Conservation (phyloP, 1,139 yeast species). For the Meyerozyma elateridarum region DNA sequence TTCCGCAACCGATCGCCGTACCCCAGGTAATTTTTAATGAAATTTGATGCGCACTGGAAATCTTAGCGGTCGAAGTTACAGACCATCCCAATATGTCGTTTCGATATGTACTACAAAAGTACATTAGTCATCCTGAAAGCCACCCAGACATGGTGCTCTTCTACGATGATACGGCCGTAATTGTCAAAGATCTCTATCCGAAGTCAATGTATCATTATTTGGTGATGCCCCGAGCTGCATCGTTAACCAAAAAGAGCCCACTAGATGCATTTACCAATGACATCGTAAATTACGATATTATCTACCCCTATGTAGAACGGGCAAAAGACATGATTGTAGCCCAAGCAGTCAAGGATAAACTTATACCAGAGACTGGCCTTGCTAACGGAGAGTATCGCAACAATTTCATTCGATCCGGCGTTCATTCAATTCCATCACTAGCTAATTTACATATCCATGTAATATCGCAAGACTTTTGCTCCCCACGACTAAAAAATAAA, state of each 20-base stretch:
- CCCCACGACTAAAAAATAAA: constrained; percentile 51
- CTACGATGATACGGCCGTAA: constrained; percentile 49
- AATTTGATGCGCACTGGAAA: too few species aligned
- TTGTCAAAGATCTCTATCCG: constrained; percentile 60
- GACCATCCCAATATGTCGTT: too few species aligned
- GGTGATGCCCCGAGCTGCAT: constrained; percentile 49
- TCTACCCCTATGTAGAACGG: constrained; percentile 36
- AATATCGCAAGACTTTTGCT: constrained; percentile 58
- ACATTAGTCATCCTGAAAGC: constrained; percentile 27
- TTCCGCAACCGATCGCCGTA: too few species aligned
- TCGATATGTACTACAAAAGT: constrained; percentile 28
- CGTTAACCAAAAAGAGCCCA: constrained; percentile 47
- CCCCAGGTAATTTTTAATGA: too few species aligned
- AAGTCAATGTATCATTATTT: constrained; percentile 60
- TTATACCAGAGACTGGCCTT: constrained; percentile 8
- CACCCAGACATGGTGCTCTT: constrained; percentile 25
- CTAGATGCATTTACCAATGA: constrained; percentile 42
- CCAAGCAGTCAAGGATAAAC: constrained; percentile 22
- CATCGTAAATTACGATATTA: constrained; percentile 23
- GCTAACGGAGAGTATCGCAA: constrained; percentile 20
- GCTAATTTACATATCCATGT: constrained; percentile 69
- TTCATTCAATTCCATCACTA: constrained; percentile 71
- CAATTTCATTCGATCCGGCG: constrained; percentile 51
- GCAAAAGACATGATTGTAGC: constrained; percentile 38
- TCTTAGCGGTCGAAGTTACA: too few species aligned